Conservation (phyloP, 2,329 filamentous ascomycete genomes). For the Diplodia seriata region DNA sequence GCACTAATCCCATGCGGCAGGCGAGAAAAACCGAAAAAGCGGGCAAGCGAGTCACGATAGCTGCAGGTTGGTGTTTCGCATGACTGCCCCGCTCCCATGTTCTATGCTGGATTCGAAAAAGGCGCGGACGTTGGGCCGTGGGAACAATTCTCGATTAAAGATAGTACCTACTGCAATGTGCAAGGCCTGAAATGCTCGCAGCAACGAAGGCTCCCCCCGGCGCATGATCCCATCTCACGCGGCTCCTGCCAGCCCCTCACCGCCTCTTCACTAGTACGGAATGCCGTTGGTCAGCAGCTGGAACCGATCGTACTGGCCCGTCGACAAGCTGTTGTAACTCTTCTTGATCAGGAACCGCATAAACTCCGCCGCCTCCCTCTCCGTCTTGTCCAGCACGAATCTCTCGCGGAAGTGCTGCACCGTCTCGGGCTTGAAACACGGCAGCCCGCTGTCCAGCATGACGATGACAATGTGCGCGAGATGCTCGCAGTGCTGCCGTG, state of each 20-base stretch:
- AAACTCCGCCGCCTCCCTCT: conserved; percentile 92
- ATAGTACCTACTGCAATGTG: not conserved
- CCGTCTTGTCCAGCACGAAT: conserved; percentile 89
- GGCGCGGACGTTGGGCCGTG: not conserved
- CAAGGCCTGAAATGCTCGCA: not conserved
- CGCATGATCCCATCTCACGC: not conserved
- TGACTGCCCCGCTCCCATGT: not conserved
- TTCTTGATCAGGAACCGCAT: conserved; percentile 89
- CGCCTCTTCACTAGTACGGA: conserved; percentile 71
- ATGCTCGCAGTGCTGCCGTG: conserved; percentile 85
- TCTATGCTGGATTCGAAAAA: not conserved
- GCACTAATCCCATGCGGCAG: not conserved
- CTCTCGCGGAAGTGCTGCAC: conserved; percentile 90
- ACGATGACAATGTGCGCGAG: conserved; percentile 86
- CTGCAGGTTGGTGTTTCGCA: not conserved
- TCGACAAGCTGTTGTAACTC: conserved; percentile 89
- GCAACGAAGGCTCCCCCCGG: not conserved
- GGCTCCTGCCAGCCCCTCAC: not conserved
- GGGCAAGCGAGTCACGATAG: not conserved
- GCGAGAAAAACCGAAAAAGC: not conserved
- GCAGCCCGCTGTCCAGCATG: conserved; percentile 95
- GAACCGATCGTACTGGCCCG: conserved; percentile 96
- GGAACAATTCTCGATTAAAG: not conserved
- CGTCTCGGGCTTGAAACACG: conserved; percentile 97
- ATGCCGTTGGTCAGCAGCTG: conserved; percentile 97